Percentiles rank a stretch among this genome's conserved stretches.
These are phyloP conservation scores for Lunasporangiospora selenospora DNA, from an alignment of 192 early-diverging fungal genomes.

Conservation along the genomic window DNA sequence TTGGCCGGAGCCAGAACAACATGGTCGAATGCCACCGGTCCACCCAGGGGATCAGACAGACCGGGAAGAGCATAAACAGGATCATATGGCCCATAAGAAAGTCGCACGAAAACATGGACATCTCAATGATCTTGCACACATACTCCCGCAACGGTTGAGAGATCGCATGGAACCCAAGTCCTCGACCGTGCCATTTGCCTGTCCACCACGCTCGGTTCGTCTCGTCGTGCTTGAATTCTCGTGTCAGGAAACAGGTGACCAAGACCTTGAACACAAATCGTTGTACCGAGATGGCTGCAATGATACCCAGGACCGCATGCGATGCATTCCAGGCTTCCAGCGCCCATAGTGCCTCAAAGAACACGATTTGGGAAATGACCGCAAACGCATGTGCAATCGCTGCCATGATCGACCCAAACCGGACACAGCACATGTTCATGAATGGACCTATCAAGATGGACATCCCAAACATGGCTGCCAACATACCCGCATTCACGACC, in stretches of 20 bases:
- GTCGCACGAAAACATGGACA: slow-evolving; percentile 80
- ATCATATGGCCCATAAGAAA: slow-evolving; percentile 81
- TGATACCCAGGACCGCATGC: slow-evolving; percentile 70
- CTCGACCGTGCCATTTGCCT: slow-evolving; percentile 80
- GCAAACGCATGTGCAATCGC: slow-evolving; percentile 67
- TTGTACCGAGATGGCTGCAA: slow-evolving; percentile 70
- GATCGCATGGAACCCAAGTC: slow-evolving; percentile 64
- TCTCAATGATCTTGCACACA: slow-evolving; percentile 85
- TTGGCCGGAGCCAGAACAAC: slow-evolving; percentile 86
- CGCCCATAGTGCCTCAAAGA: slow-evolving; percentile 71
- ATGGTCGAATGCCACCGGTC: slow-evolving; percentile 80
- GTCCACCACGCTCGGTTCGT: slow-evolving; percentile 90
- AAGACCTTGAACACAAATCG: slow-evolving; percentile 74
- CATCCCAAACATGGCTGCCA: slow-evolving; percentile 67
- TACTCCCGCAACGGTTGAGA: slow-evolving; percentile 82
- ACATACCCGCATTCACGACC: slow-evolving; percentile 68
- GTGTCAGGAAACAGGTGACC: slow-evolving; percentile 72
- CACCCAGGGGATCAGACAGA: slow-evolving; percentile 75
- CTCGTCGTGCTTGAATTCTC: slow-evolving; percentile 86
- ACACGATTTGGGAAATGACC: slow-evolving; percentile 64
- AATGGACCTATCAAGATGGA: slow-evolving; percentile 69
- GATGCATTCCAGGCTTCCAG: slow-evolving; percentile 71
- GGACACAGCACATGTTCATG: slow-evolving; percentile 66
- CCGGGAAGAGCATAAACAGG: slow-evolving; percentile 74
- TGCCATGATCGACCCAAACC: slow-evolving; percentile 78